Percentiles rank a stretch among this genome's conserved stretches.
These are phyloP conservation scores for Fusarium scirpi DNA, from an alignment of 2,329 filamentous ascomycete species.

Conservation along the genomic window DNA sequence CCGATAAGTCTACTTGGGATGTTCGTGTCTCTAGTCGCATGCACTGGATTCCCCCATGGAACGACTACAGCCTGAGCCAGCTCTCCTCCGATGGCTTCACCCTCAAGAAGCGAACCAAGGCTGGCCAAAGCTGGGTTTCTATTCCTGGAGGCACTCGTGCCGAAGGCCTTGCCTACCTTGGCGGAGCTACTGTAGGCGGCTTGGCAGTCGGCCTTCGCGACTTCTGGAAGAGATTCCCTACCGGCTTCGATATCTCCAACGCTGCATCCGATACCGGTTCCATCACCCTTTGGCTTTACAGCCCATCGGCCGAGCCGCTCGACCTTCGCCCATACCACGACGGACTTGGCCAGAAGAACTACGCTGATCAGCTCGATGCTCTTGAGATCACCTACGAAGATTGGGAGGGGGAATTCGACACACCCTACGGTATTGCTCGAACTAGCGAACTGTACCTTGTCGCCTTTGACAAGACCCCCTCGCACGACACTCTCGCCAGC, in stretches of 20 bases:
- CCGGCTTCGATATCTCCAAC: constrained; percentile 66
- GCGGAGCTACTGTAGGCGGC: constrained; percentile 67
- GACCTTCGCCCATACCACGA: constrained; percentile 70
- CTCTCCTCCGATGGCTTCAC: constrained; percentile 71
- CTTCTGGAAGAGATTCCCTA: constrained; percentile 74
- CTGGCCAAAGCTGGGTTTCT: constrained; percentile 68
- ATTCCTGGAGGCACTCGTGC: constrained; percentile 68
- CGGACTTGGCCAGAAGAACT: constrained; percentile 66
- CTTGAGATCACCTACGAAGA: constrained; percentile 74
- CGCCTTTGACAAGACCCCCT: constrained; percentile 65
- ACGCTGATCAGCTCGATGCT: constrained; percentile 68
- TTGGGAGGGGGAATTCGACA: constrained; percentile 66
- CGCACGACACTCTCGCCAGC: constrained; percentile 57
- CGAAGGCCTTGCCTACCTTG: constrained; percentile 69
- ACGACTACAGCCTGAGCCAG: constrained; percentile 68
- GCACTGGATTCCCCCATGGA: constrained; percentile 70
- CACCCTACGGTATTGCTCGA: constrained; percentile 67
- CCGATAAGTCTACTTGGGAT: constrained; percentile 61
- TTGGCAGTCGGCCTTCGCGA: constrained; percentile 68
- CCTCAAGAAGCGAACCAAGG: constrained; percentile 69
- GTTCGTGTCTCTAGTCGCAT: constrained; percentile 59
- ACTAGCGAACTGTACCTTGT: constrained; percentile 69
- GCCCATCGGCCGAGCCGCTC: constrained; percentile 65
- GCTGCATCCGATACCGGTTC: constrained; percentile 62
- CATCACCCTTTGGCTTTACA: constrained; percentile 72